Evolutionary conservation across 2,329 filamentous ascomycete genomes (phyloP), one percentile per base, ranked within the genome.

Genomic region (Trichoderma sp.): DNA sequence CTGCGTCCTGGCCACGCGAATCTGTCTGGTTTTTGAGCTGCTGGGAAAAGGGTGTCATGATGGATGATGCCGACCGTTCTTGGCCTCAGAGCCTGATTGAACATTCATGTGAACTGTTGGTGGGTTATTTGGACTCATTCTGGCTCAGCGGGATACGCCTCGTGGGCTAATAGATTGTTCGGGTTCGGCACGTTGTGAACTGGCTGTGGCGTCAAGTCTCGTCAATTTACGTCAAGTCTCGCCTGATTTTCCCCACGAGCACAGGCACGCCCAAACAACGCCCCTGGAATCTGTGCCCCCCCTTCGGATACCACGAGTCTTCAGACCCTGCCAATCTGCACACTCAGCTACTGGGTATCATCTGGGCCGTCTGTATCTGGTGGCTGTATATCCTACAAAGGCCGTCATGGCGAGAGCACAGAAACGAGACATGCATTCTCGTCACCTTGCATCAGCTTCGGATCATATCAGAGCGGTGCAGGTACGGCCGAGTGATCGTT

Each of bases 171-270:
- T 24, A 3, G n/a, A 17, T 30, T 28, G 3, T n/a, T 62, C 45
- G 44, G 58, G 51, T n/a, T 61, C 58, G 58, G 47, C 24, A 41
- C 17, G 30, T 60, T 51, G 45, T 28, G 45, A 44, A 51, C 30
- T 52, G 10, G 58, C 34, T n/a, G 45, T 59, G 19, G 58, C 24
- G 47, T 44, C 58, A 39, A 39, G 34, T 14, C 14, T 39, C 12
- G 12, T 39, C 58, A 39, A 39, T 12, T 39, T 39, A 14, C 12
- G 12, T 39, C 34, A 14, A 44, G 30, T 39, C 19, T 39, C 51
- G 19, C 39, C 34, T 34, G 24, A 21, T 14, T 50, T 48, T 15
- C 47, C 34, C 58, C 47, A 51, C 47, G 47, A 9, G 47, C 47
- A 51, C 47, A 34, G 12, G 47, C 15, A 50, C 24, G 24, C 19